Base-by-base conservation (phyloP, 306 rosid species). In the Cucumis cinereus region DNA sequence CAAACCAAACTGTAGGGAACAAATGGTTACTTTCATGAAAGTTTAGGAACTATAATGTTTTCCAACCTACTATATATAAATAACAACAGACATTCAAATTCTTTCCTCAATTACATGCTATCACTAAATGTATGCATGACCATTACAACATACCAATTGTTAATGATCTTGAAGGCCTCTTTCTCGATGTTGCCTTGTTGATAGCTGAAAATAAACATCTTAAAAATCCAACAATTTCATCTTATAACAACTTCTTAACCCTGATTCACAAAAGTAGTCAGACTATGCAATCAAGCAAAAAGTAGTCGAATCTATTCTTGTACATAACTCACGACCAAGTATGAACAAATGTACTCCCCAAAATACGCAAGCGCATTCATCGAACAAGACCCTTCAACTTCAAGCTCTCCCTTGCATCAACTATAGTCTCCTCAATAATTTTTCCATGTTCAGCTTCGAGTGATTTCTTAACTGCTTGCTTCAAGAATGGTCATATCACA, bases 151-250 rank as follows among this genome's bases (percentile, higher is more conserved):
- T 52, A 52, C 19, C 57, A 17, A 52, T 52, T 6, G 57, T 52
- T 52, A 52, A 52, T 19, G 57, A 52, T 52, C 57, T 52, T 17
- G 22, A 55, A 7, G 89, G 90, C 80, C 75, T 88, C 57, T 82
- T 85, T 43, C 88, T 84, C 6, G 88, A 85, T 90, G 85, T 86
- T 12, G 89, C 84, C 84, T 81, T 78, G 0, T 77, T 23, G 83
- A 90, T 84, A 80, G 84, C 83, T 23, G 15, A 77, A 81, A 88
- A 86, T 50, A 50, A 43, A 83, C 92, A 88, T 23, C 79, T 83
- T n/a, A 84, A 80, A 72, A 89, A 84, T 83, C 85, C 88, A 43
- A 83, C 15, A 16, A 86, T 86, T 82, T 81, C 89, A 77, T 86
- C 80, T 6, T 84, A 80, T 49, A 88, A 45, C 50, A 45, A 85